These are phyloP conservation scores for Scenedesmus sp. DNA, from an alignment of 163 green algal genomes.

Conservation along the genomic window DNA sequence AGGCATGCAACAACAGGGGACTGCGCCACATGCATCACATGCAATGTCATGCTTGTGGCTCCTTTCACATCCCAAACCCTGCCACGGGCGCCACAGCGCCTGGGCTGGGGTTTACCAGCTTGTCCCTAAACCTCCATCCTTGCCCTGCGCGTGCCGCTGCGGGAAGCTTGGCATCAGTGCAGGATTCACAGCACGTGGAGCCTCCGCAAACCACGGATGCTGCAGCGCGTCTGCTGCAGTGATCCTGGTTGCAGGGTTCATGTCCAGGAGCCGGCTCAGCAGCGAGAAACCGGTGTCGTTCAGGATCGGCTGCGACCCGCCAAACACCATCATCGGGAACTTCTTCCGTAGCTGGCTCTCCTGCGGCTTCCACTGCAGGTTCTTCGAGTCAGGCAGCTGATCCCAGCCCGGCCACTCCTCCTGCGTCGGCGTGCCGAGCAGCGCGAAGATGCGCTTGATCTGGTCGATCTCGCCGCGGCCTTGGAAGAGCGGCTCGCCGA, in stretches of 20 bases:
- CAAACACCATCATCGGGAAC: conserved; percentile 42
- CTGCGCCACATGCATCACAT: too few relatives aligned
- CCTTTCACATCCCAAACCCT: conserved; percentile 25
- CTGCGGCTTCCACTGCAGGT: conserved; percentile 43
- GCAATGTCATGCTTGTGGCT: neutral
- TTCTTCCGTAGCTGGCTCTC: conserved; percentile 47
- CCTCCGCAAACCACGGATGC: conserved; percentile 60
- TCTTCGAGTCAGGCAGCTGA: conserved; percentile 68
- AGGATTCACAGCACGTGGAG: conserved; percentile 7
- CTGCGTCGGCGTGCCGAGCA: conserved; percentile 89
- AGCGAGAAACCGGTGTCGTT: conserved; percentile 55
- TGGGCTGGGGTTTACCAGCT: conserved; percentile 37
- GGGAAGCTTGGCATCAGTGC: conserved; percentile 53
- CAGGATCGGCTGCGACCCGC: conserved; percentile 26
- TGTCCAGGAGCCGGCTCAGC: conserved; percentile 49
- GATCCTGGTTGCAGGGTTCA: conserved; percentile 60
- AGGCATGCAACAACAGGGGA: too few relatives aligned
- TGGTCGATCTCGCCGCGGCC: conserved; percentile 94
- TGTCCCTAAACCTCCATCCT: conserved; percentile 34
- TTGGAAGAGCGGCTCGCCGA: conserved; percentile 64
- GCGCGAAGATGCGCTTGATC: conserved; percentile 90
- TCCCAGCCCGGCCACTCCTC: conserved; percentile 82
- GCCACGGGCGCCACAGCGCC: conserved; percentile 14
- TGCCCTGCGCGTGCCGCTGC: conserved; percentile 17
- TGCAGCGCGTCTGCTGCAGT: conserved; percentile 67